phyloP scores from a whole-genome alignment of 2,329 filamentous ascomycete species.

The Phialophora tarda region DNA sequence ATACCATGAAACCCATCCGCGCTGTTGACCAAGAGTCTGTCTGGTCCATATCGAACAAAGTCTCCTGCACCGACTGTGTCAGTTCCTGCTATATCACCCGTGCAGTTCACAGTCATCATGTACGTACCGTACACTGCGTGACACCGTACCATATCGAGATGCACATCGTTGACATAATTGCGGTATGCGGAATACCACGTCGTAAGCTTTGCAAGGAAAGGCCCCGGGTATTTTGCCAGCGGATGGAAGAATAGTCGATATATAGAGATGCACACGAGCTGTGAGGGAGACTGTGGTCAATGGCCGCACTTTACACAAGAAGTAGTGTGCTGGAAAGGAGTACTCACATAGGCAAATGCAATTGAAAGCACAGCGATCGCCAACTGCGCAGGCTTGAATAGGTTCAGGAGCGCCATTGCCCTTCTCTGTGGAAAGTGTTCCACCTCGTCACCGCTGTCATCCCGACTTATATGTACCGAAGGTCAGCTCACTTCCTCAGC shows the following conservation, averaged over 20 bases:
- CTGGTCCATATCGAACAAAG: slow-evolving; percentile 8
- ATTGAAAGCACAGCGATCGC: not conserved
- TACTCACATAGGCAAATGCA: not conserved
- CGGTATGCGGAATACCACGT: slow-evolving; percentile 16
- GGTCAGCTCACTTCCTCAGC: not conserved
- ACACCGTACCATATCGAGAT: slow-evolving; percentile 7
- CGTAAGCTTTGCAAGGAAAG: slow-evolving; percentile 11
- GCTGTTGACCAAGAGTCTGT: slow-evolving; percentile 8
- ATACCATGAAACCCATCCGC: slow-evolving; percentile 13
- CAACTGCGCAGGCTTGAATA: not conserved
- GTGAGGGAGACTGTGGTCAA: not conserved
- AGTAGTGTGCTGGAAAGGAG: not conserved
- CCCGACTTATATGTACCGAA: not conserved
- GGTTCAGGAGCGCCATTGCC: not conserved
- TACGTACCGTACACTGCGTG: slow-evolving; percentile 6
- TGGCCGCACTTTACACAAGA: not conserved
- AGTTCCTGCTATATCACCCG: not conserved
- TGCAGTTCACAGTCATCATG: not conserved
- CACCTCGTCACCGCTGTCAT: not conserved
- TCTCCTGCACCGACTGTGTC: not conserved
- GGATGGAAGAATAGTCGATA: slow-evolving; percentile 13
- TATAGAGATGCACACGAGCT: slow-evolving; percentile 4
- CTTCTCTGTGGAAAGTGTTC: not conserved
- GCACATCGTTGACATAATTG: slow-evolving; percentile 13
- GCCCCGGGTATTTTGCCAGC: slow-evolving; percentile 11